Evolutionary conservation across 176 grass and related monocot species (phyloP), one percentile per base, ranked within the genome.

Genomic region (Oryza longistaminata): DNA sequence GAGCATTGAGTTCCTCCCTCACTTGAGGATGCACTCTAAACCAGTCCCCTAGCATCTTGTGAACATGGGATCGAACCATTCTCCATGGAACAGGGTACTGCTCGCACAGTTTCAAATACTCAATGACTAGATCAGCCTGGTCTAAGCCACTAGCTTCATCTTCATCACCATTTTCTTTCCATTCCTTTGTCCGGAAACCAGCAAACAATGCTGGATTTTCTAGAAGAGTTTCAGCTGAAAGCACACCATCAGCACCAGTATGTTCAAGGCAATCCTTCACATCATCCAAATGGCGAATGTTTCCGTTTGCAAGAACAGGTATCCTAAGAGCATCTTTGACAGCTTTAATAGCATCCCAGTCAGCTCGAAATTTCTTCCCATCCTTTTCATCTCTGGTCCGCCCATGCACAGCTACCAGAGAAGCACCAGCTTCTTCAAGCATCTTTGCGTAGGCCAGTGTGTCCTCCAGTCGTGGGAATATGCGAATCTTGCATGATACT

Each of bases 241-340:
- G 91, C 74, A 99, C 93, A n/a, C 91, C 96, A 81, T 99, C 96
- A 66, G 58, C 86, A 49, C 91, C 90, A 10, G 96, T 99, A 70
- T 98, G 83, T 61, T 96, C 86, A 78, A 99, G 84, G 85, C 96
- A 99, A 42, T 67, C 84, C 77, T 86, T 48, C 26, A 92, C 93
- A 90, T 96, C 96, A 10, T 82, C 85, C 88, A 94, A 82, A 83
- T 99, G 96, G 73, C 86, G 96, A 34, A 99, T 84, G 83, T 99
- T 95, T 81, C 96, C 96, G 76, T 99, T 96, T 67, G 96, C 96
- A n/a, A 99, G 92, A 21, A 96, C 96, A 65, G 96, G 96, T 86
- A 98, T 90, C 60, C 64, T 87, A 40, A 99, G 70, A 44, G 90
- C 81, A 81, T 92, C 91, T 82, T 99, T 99, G 1, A 99, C 93